Base-by-base conservation (phyloP, 139 green algal genomes). In the Picochlorum costavermella region DNA sequence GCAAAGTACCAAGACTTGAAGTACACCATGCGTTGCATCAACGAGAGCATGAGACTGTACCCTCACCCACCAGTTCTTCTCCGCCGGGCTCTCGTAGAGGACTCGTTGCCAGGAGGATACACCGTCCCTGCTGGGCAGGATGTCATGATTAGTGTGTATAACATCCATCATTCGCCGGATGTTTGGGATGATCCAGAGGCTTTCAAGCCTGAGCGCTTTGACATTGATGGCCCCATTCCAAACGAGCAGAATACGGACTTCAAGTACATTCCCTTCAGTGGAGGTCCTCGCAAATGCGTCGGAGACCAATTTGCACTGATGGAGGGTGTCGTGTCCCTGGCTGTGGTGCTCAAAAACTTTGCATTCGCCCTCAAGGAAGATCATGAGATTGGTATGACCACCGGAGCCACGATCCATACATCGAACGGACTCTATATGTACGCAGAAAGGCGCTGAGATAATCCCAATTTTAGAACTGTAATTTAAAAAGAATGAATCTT, bases 31-130 rank as follows among this genome's bases (percentile, higher is more conserved):
- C 82, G 91, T 20, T 97, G 92, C 72, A 75, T 99, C 26, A 88
- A 88, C 70, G 94, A 99, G 82, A 90, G 79, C 73, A 97, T 99
- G 92, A 83, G 94, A 25, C 80, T 99, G 48, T 99, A 98, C 81
- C 93, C 94, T 5, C 94, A 98, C 82, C 94, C 94, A 4, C 94
- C 94, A 20, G 92, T 98, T 50, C 84, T 97, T 56, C 81, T 96
- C 49, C 73, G 90, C 3, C 68, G 90, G 1, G 89, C 90, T 0
- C 44, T 86, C n/a, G 62, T 88, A 6, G 65, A 79, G 17, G 91
- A 98, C 63, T 69, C 74, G 29, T 77, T 99, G 45, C 93, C 94
- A 6, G 85, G 75, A 43, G 78, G 75, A 12, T 78, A 76, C 37
- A 69, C 58, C 11, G 82, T 95, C 28, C 81, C 80, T 0, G 64